Conservation (phyloP, 257 asterid species). For the Jaltomata sinuosa region DNA sequence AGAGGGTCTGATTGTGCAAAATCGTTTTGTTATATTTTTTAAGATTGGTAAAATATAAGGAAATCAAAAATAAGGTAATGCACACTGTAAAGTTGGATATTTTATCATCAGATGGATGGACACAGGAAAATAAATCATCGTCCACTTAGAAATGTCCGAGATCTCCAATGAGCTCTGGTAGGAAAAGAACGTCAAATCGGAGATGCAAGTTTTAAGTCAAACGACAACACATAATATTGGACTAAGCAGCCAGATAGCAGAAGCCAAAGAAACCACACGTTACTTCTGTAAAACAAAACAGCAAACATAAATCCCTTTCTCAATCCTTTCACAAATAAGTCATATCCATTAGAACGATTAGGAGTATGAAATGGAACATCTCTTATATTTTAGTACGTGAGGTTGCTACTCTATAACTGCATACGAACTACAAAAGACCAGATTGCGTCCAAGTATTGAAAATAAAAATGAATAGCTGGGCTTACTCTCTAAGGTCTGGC, state of each 20-base stretch:
- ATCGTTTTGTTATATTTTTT: neutral
- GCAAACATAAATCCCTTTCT: neutral
- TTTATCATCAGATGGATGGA: neutral
- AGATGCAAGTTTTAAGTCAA: neutral
- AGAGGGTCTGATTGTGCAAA: neutral
- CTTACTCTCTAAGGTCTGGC: slow-evolving; percentile 78
- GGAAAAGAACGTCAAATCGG: neutral
- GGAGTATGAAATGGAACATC: neutral
- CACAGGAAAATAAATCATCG: neutral
- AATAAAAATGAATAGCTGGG: neutral
- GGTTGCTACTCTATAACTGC: neutral
- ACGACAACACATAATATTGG: neutral
- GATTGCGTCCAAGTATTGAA: neutral
- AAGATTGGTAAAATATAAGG: neutral
- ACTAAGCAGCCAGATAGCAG: neutral
- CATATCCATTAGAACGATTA: neutral
- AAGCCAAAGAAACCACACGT: neutral
- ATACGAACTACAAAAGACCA: neutral
- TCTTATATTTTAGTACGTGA: neutral
- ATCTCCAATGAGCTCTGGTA: neutral
- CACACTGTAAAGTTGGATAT: neutral
- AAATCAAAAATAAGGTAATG: neutral
- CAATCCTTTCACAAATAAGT: neutral
- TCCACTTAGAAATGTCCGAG: neutral
- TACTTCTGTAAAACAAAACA: neutral